These are phyloP conservation scores for Fonsecaea erecta DNA, from an alignment of 2,329 filamentous ascomycete species.

Conservation along the genomic window DNA sequence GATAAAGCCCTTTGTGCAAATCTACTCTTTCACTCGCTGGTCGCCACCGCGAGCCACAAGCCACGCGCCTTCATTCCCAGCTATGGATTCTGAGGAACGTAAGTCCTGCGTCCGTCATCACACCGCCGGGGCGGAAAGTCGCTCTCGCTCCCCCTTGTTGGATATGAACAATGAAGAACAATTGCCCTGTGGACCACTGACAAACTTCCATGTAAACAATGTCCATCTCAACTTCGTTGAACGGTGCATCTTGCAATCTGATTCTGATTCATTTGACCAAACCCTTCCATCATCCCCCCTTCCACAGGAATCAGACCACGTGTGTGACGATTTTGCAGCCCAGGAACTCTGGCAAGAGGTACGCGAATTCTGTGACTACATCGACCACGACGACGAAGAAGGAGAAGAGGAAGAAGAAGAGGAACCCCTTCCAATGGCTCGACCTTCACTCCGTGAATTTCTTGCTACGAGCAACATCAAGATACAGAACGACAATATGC, in stretches of 20 bases:
- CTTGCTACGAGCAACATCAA: neutral
- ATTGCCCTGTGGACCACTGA: neutral
- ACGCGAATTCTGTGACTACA: neutral
- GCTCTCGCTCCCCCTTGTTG: neutral
- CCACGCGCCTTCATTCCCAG: neutral
- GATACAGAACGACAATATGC: no score
- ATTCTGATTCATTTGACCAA: no score
- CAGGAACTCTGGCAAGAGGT: neutral
- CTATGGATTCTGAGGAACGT: neutral
- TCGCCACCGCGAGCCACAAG: no score
- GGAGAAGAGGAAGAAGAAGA: neutral
- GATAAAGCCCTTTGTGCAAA: no score
- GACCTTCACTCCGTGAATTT: neutral
- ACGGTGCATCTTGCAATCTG: no score
- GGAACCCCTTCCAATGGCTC: no score
- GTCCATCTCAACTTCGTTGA: no score
- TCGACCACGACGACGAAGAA: neutral
- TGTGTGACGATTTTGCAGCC: neutral
- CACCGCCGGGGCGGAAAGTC: neutral
- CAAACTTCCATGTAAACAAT: neutral
- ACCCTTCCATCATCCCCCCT: no score
- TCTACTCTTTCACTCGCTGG: neutral
- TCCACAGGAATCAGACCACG: neutral
- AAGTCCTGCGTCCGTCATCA: neutral
- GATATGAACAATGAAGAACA: neutral